phyloP scores from a whole-genome alignment of 495 filamentous ascomycete species.

The Tuber aestivum region DNA sequence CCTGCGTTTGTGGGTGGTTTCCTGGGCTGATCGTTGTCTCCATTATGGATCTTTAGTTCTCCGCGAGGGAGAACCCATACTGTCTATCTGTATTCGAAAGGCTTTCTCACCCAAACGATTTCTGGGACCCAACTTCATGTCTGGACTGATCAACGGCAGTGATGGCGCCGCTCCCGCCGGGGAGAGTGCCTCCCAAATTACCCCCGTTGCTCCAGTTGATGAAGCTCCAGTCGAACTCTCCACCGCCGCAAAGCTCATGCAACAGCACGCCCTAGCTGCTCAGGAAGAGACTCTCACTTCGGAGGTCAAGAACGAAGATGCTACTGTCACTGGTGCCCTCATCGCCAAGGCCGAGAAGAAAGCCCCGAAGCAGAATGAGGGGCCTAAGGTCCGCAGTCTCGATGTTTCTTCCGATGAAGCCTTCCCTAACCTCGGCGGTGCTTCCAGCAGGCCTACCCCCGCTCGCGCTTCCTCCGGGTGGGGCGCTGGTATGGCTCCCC shows the following conservation, averaged over 20 bases:
- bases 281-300: slow-evolving; percentile 7
- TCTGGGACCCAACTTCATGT: slow-evolving; percentile 14
- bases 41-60: background rate
- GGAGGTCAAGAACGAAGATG: slow-evolving; percentile 13
- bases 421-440: slow-evolving; percentile 80
- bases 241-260: slow-evolving; percentile 68
- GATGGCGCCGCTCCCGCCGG: slow-evolving; percentile 14
- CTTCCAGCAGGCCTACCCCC: slow-evolving; percentile 53
- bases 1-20: background rate
- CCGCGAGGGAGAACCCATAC: slow-evolving; percentile 11
- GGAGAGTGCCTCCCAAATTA: slow-evolving; percentile 16
- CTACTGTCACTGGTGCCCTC: slow-evolving; percentile 14
- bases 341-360: slow-evolving; percentile 18
- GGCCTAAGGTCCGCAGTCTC: slow-evolving; percentile 45
- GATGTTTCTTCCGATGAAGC: slow-evolving; percentile 81
- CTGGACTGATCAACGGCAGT: slow-evolving; percentile 29
- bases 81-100: slow-evolving; percentile 16
- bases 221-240: slow-evolving; percentile 42
- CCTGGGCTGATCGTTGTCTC: background rate
- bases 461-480: slow-evolving; percentile 55
- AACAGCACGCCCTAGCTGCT: slow-evolving; percentile 57
- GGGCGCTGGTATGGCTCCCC: slow-evolving; percentile 56
- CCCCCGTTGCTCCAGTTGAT: slow-evolving; percentile 21
- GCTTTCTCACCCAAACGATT: slow-evolving; percentile 35
- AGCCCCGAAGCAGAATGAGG: slow-evolving; percentile 46